Evolutionary conservation across 805 yeast genomes (phyloP).

Genomic region (Saturnispora kantuleensis): DNA sequence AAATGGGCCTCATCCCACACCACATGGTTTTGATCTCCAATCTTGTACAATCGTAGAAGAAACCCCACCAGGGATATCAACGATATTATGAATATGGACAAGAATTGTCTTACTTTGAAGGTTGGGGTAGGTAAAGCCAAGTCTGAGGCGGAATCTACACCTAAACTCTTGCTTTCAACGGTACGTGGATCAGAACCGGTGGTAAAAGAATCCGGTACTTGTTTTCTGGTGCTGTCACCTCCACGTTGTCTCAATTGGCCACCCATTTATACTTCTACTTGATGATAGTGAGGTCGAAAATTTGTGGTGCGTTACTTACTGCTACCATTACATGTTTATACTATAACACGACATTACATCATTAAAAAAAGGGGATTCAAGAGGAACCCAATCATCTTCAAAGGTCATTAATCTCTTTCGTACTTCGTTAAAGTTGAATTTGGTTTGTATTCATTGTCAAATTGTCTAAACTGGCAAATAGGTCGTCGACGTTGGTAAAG

Average conservation of each 20-base stretch:
- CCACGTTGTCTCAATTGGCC: background rate
- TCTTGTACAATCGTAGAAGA: conserved; percentile 33
- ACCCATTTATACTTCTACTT: background rate
- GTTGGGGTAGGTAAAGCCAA: too few relatives aligned
- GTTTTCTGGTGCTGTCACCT: background rate
- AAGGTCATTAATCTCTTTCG: background rate
- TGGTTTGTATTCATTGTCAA: conserved; percentile 7
- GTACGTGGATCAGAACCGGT: too few relatives aligned
- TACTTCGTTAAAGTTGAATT: conserved; percentile 5
- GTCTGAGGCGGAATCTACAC: too few relatives aligned
- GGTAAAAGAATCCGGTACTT: background rate
- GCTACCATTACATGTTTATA: too few relatives aligned
- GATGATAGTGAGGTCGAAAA: too few relatives aligned
- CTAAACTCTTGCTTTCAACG: too few relatives aligned
- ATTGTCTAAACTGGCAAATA: conserved; percentile 7
- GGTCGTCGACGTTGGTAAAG: conserved; percentile 8
- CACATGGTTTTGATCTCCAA: conserved; percentile 63
- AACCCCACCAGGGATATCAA: conserved; percentile 1
- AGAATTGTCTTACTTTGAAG: too few relatives aligned
- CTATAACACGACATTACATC: background rate
- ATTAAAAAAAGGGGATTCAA: background rate
- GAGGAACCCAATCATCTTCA: background rate
- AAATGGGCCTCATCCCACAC: conserved; percentile 99
- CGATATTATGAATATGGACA: background rate
- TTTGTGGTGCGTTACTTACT: too few relatives aligned